Evolutionary conservation across 139 green algal species (phyloP), one percentile per base, ranked within the genome.

Genomic region (Chlamydomonas incerta): DNA sequence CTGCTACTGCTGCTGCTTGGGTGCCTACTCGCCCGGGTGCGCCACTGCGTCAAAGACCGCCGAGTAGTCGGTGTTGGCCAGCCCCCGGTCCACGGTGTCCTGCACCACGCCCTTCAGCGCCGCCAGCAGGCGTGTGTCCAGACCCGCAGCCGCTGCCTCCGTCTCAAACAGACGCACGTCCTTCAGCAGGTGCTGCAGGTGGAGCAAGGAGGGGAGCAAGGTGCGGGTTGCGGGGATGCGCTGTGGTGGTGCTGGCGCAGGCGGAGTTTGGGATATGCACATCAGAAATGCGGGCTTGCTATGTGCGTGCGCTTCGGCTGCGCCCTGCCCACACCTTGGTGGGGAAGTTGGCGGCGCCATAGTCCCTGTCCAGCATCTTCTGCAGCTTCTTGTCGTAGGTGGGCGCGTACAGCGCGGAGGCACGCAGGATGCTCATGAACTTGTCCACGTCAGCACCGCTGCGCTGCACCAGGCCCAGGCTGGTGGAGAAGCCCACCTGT

Each of bases 321-420:
- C 41, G 41, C 41, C 5, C 41, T 50, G 41, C 5, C 6, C 41
- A 50, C 41, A 50, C 79, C 79, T 85, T 85, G n/a, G 79, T 85
- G 2, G 79, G 79, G 79, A 85, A 85, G 50, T 85, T 85, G 13
- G 79, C 79, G 0, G 46, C 79, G 6, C 79, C 79, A 47, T 85
- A 85, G 67, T 85, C 79, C 20, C 79, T 31, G 79, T 85, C 79
- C 47, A 85, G 65, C 79, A 85, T 85, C 79, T 85, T 85, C 31
- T 75, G 65, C 63, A 85, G 66, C 66, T 85, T 85, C 66, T 85
- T 85, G 79, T 85, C 79, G 47, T 85, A 85, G 21, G 79, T 85
- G 79, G 79, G 79, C 10, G 79, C 79, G 79, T 85, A 85, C 41
- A 85, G 66, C 46, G 79, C 79, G 20, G 66, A 76, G 47, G 79